Base-by-base conservation (phyloP, 176 grass and related monocot species). In the Zoysia japonica region DNA sequence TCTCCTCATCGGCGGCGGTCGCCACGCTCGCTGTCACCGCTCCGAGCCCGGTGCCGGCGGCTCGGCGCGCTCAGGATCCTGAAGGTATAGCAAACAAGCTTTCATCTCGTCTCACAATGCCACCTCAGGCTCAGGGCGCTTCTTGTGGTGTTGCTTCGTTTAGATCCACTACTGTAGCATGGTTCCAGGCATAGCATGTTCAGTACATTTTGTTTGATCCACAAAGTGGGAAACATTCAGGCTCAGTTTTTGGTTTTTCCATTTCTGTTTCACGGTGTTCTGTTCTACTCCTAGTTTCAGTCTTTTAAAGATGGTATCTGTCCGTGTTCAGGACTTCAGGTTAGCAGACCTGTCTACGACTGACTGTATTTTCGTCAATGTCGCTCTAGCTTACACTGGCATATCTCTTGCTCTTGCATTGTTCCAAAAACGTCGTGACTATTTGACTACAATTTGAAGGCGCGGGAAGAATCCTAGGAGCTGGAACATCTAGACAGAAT, bases 21-120 rank as follows among this genome's bases (percentile, higher is more conserved):
- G 66, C 82, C 13, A 88, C 87, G 1, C 77, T 84, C 65, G 76
- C 87, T 55, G 87, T 84, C 65, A 80, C 16, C 7, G 71, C 76
- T 36, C 81, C 81, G 3, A 42, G 36, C 7, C 85, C 74, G 1
- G 67, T 12, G 2, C 65, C 20, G 11, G 48, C 82, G 0, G 56
- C 87, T 56, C 81, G 70, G 6, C 76, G 53, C 5, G 41, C 56
- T 59, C 82, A 67, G 47, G 77, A 67, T 3, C 65, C 71, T 50
- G 87, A 89, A 81, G 87, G 87, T 89, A 7, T 28, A 28, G 44
- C 44, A 78, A 10, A 20, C 5, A n/a, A 5, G 15, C 16, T 60
- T 47, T 0, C 28, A 5, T 17, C 28, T 43, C 63, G n/a, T 6
- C 38, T 73, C 36, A 4, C 67, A 13, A 0, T 35, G 36, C 17